Conservation (phyloP, 345 rosid species). For the Aquilaria yunnanensis region DNA sequence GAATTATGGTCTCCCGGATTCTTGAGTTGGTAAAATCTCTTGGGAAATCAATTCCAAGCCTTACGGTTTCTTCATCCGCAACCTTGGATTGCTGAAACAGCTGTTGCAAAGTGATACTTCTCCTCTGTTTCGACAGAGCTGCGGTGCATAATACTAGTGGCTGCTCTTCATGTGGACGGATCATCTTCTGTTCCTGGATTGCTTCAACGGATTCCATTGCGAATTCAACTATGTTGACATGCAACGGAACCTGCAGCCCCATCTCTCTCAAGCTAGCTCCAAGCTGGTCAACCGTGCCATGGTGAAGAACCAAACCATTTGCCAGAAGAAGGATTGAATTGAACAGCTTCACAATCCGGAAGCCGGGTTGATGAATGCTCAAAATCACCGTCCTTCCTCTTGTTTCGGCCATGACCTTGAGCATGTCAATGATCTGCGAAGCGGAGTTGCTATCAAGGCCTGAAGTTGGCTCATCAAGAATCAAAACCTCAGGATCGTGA, state of each 20-base stretch:
- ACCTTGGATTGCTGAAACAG: slow-evolving; percentile 80
- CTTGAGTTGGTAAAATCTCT: slow-evolving; percentile 63
- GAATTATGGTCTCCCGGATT: slow-evolving; percentile 58
- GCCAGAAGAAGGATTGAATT: slow-evolving; percentile 73
- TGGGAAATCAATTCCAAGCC: slow-evolving; percentile 26
- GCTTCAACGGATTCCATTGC: slow-evolving; percentile 78
- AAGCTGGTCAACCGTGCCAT: slow-evolving; percentile 74
- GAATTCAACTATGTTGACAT: slow-evolving; percentile 68
- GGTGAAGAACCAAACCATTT: slow-evolving; percentile 71
- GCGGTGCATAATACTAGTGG: slow-evolving; percentile 16
- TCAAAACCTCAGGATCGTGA: slow-evolving; percentile 82
- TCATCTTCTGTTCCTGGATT: slow-evolving; percentile 27
- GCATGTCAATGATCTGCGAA: slow-evolving; percentile 75
- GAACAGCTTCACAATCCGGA: slow-evolving; percentile 79
- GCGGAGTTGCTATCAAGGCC: slow-evolving; percentile 94
- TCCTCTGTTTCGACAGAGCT: slow-evolving; percentile 25
- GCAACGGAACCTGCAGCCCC: slow-evolving; percentile 62
- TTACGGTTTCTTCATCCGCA: slow-evolving; percentile 47
- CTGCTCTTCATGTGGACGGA: not conserved
- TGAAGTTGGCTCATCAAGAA: slow-evolving; percentile 97
- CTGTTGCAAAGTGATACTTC: slow-evolving; percentile 63
- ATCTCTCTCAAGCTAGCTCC: slow-evolving; percentile 33
- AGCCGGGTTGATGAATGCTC: slow-evolving; percentile 93
- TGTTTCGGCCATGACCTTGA: slow-evolving; percentile 84
- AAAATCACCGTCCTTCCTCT: slow-evolving; percentile 65